Evolutionary conservation across 805 yeast genomes (phyloP).

Genomic region (Candida ascalaphidarum): DNA sequence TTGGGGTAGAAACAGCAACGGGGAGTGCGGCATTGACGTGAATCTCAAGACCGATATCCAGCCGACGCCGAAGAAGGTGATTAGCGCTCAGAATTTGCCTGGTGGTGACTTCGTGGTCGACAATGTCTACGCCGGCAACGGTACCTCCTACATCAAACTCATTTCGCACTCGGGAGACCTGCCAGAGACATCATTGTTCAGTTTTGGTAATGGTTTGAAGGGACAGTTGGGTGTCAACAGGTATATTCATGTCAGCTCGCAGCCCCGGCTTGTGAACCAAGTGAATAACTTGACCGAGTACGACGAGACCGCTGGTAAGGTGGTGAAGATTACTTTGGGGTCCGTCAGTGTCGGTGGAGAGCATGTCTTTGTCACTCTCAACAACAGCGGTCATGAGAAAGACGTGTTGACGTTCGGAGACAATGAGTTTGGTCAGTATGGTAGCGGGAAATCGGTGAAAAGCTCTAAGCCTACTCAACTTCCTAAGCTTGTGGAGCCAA

Average conservation of each 20-base stretch:
- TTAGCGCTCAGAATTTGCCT: slow-evolving; percentile 7
- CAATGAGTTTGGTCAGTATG: slow-evolving; percentile 76
- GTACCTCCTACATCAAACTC: slow-evolving; percentile 33
- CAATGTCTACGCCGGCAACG: slow-evolving; percentile 63
- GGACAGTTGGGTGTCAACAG: slow-evolving; percentile 84
- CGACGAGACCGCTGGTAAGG: slow-evolving; percentile 74
- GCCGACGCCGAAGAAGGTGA: slow-evolving; percentile 54
- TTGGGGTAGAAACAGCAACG: slow-evolving; percentile 78
- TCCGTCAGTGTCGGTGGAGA: slow-evolving; percentile 55
- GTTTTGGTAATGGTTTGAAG: slow-evolving; percentile 77
- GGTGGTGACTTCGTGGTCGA: slow-evolving; percentile 17
- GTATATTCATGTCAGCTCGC: slow-evolving; percentile 62
- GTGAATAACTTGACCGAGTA: slow-evolving; percentile 53
- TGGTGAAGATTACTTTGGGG: slow-evolving; percentile 76
- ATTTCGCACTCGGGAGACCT: slow-evolving; percentile 10
- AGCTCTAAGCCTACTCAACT: slow-evolving; percentile 43
- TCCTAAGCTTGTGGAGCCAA: slow-evolving; percentile 55
- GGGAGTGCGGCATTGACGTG: slow-evolving; percentile 75
- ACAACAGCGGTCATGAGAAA: slow-evolving; percentile 32
- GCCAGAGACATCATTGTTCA: slow-evolving; percentile 26
- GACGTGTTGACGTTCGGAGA: slow-evolving; percentile 80
- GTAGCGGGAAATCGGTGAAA: slow-evolving; percentile 68
- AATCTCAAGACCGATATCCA: slow-evolving; percentile 56
- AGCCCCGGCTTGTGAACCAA: slow-evolving; percentile 62
- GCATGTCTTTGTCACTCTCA: slow-evolving; percentile 54